phyloP scores from a whole-genome alignment of 352 stramenopile genomes.

The Halophytophthora polymorphica region DNA sequence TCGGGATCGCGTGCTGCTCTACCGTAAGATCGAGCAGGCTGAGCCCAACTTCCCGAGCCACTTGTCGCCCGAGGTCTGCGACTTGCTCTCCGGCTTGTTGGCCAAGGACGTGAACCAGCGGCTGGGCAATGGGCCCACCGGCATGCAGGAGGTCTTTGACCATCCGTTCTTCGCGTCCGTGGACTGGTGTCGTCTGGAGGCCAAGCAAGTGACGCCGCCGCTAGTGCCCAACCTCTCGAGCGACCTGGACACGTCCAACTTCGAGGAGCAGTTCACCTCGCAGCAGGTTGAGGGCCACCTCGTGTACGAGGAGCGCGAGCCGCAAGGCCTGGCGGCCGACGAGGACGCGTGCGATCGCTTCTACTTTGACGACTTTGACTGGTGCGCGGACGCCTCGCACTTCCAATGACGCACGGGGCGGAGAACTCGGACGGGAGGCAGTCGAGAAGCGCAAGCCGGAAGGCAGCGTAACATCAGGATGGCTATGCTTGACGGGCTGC shows the following conservation, averaged over 20 bases:
- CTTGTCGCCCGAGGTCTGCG: conserved; percentile 63
- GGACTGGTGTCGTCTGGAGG: conserved; percentile 73
- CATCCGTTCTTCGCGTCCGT: conserved; percentile 74
- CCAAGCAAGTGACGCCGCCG: conserved; percentile 69
- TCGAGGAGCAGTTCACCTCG: conserved; percentile 71
- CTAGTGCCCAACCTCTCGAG: conserved; percentile 45
- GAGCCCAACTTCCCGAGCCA: conserved; percentile 92
- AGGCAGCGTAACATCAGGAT: too few relatives aligned
- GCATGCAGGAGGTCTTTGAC: conserved; percentile 70
- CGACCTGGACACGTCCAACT: conserved; percentile 65
- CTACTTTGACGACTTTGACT: conserved; percentile 77
- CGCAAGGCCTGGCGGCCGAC: conserved; percentile 16
- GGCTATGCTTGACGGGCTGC: conserved; percentile 4
- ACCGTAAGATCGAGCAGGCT: conserved; percentile 94
- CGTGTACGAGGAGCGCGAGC: conserved; percentile 51
- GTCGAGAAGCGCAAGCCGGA: too few relatives aligned
- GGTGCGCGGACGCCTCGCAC: conserved; percentile 52
- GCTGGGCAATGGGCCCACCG: conserved; percentile 47
- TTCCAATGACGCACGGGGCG: conserved; percentile 23
- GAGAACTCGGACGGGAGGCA: too few relatives aligned
- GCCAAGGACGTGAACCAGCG: conserved; percentile 59
- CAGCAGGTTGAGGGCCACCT: conserved; percentile 62
- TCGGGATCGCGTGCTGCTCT: conserved; percentile 90
- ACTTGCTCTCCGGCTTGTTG: conserved; percentile 59
- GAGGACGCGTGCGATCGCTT: conserved; percentile 27